Conservation (phyloP, 495 filamentous ascomycete genomes). For the Neurospora sp. region DNA sequence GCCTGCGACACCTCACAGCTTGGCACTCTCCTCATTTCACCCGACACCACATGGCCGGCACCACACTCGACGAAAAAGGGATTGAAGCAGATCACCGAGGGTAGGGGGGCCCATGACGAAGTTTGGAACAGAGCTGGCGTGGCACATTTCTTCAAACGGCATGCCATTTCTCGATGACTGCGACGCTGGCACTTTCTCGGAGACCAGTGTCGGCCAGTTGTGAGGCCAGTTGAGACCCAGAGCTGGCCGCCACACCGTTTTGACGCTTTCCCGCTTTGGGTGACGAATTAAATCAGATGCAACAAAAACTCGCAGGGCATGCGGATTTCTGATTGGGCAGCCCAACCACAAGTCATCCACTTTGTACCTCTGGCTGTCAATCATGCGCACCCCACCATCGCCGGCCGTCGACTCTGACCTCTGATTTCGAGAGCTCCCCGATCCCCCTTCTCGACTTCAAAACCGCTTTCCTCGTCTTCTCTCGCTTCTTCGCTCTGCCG, state of each 20-base stretch:
- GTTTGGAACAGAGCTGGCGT: neutral
- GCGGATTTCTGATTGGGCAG: slow-evolving; percentile 37
- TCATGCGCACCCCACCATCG: slow-evolving; percentile 26
- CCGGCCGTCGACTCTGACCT: slow-evolving; percentile 12
- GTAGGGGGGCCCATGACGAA: neutral
- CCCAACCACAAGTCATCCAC: slow-evolving; percentile 26
- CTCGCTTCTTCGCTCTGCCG: slow-evolving; percentile 21
- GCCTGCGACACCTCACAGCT: neutral
- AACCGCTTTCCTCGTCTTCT: slow-evolving; percentile 13
- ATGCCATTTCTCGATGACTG: neutral
- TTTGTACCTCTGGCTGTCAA: slow-evolving; percentile 29
- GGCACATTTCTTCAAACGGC: neutral
- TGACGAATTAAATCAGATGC: slow-evolving; percentile 17
- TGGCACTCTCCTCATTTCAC: neutral
- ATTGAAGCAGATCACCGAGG: neutral
- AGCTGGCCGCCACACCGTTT: slow-evolving; percentile 15
- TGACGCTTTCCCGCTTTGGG: slow-evolving; percentile 24
- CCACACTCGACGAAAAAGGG: neutral
- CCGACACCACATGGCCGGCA: neutral
- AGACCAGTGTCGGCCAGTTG: neutral
- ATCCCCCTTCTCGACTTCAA: slow-evolving; percentile 12
- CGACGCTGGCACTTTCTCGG: slow-evolving; percentile 9
- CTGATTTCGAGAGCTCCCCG: slow-evolving; percentile 28
- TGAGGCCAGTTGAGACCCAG: neutral
- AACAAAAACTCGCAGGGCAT: slow-evolving; percentile 12